Conservation (phyloP, 75 land plant genomes). For the Pinus taeda region DNA sequence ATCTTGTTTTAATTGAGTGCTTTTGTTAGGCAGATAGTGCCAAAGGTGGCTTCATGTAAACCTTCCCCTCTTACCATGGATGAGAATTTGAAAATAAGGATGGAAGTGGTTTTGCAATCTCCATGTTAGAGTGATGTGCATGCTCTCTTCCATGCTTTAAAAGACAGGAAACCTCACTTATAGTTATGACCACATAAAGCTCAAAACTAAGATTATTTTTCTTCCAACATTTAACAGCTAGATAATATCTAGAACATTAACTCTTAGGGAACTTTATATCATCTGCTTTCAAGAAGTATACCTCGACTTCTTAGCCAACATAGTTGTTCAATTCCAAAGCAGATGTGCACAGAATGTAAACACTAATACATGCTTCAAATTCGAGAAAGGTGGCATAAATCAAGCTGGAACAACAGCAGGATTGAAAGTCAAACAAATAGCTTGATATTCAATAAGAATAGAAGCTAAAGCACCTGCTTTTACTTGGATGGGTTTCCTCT, state of each 20-base stretch:
- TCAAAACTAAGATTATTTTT: too few species aligned
- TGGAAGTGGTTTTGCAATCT: not conserved
- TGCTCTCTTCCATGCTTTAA: not conserved
- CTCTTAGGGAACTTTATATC: not conserved
- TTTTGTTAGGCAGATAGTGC: not conserved
- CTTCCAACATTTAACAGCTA: too few species aligned
- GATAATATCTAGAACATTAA: too few species aligned
- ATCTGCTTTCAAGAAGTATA: not conserved
- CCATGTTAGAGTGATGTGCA: not conserved
- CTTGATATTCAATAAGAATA: conserved; percentile 3
- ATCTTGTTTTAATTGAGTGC: too few species aligned
- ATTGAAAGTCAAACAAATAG: too few species aligned
- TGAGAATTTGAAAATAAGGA: not conserved
- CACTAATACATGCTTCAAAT: not conserved
- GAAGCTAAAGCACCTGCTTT: conserved; percentile 41
- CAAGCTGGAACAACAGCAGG: not conserved
- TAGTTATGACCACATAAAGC: not conserved
- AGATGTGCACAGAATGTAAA: not conserved
- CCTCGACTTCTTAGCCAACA: too few species aligned
- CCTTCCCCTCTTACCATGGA: not conserved
- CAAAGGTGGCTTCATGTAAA: not conserved
- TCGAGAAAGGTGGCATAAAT: not conserved
- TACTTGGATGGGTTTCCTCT: conserved; percentile 47
- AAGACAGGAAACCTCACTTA: not conserved
- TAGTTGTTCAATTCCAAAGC: not conserved